A percentile compares a stretch with the other conserved stretches of the same genome.
These are phyloP conservation scores for Fusarium aywerte DNA, from an alignment of 2,329 filamentous ascomycete genomes.

Conservation along the genomic window DNA sequence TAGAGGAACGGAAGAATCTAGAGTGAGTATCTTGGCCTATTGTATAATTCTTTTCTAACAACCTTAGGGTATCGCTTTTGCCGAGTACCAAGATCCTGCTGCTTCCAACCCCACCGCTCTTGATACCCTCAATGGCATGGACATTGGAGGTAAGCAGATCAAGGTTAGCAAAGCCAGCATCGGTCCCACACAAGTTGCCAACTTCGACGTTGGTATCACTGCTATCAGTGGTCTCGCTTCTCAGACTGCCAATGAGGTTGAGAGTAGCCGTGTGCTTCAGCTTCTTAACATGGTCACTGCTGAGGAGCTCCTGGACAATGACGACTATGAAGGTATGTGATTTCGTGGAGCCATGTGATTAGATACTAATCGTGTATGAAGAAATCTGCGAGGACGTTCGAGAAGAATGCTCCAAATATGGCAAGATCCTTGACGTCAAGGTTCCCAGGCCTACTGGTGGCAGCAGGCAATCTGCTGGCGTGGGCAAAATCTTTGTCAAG, in stretches of 20 bases:
- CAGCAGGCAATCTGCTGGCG: conserved; percentile 84
- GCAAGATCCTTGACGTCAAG: conserved; percentile 86
- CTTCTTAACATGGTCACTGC: conserved; percentile 98
- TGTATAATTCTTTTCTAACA: conserved; percentile 44
- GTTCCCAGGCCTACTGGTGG: conserved; percentile 88
- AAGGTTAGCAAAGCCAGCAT: conserved; percentile 91
- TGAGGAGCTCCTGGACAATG: conserved; percentile 91
- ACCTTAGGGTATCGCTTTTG: conserved; percentile 89
- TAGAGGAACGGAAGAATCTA: conserved; percentile 82
- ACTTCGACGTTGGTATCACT: conserved; percentile 94
- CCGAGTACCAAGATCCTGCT: conserved; percentile 85
- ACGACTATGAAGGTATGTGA: conserved; percentile 89
- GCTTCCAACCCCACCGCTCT: conserved; percentile 82
- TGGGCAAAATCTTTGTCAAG: conserved; percentile 98
- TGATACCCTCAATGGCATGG: conserved; percentile 91
- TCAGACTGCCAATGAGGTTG: conserved; percentile 81
- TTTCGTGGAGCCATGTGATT: background rate
- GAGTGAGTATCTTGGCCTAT: conserved; percentile 67
- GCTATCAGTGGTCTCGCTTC: conserved; percentile 98
- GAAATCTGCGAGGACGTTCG: conserved; percentile 96
- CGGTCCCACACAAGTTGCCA: conserved; percentile 90
- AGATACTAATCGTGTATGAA: conserved; percentile 57
- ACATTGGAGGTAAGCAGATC: conserved; percentile 85
- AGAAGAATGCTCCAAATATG: conserved; percentile 94
- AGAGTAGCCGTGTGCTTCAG: conserved; percentile 86